phyloP scores from a whole-genome alignment of 2,329 filamentous ascomycete genomes.

The Mariannaea elegans region DNA sequence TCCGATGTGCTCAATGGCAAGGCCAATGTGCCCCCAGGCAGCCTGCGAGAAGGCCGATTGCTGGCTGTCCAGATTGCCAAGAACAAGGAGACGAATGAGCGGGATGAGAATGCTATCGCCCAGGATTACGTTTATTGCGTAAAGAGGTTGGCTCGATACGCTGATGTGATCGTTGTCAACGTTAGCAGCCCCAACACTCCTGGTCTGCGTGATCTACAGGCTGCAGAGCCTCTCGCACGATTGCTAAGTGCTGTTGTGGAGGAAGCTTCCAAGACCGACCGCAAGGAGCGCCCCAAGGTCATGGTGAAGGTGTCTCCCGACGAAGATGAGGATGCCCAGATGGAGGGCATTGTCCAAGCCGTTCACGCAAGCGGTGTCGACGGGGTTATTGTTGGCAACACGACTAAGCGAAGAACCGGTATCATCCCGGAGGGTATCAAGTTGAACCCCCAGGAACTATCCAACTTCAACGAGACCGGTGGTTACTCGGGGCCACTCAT shows the following conservation, averaged over 20 bases:
- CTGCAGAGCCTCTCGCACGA: slow-evolving; percentile 80
- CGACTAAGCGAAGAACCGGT: slow-evolving; percentile 82
- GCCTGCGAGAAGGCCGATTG: slow-evolving; percentile 76
- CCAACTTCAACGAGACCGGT: slow-evolving; percentile 77
- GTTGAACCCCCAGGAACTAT: slow-evolving; percentile 72
- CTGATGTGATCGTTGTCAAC: slow-evolving; percentile 97
- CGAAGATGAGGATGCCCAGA: slow-evolving; percentile 85
- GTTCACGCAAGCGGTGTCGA: slow-evolving; percentile 87
- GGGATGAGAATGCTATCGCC: slow-evolving; percentile 82
- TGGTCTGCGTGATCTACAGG: slow-evolving; percentile 86
- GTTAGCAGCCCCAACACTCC: slow-evolving; percentile 97
- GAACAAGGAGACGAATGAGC: slow-evolving; percentile 91
- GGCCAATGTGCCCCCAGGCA: slow-evolving; percentile 83
- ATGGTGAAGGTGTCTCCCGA: slow-evolving; percentile 99
- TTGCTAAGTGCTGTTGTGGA: slow-evolving; percentile 85
- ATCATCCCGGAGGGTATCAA: slow-evolving; percentile 73
- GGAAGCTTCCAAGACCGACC: slow-evolving; percentile 73
- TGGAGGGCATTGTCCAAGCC: slow-evolving; percentile 88
- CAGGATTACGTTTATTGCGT: slow-evolving; percentile 92
- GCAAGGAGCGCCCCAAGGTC: slow-evolving; percentile 73
- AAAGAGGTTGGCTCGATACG: slow-evolving; percentile 81
- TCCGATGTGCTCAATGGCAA: slow-evolving; percentile 78
- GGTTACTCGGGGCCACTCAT: slow-evolving; percentile 92
- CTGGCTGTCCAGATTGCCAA: slow-evolving; percentile 95
- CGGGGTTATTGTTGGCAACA: slow-evolving; percentile 97